A percentile compares a stretch with the other conserved stretches of the same genome.
These are phyloP conservation scores for Pinus taeda DNA, from an alignment of 75 land plant genomes.

Conservation along the genomic window DNA sequence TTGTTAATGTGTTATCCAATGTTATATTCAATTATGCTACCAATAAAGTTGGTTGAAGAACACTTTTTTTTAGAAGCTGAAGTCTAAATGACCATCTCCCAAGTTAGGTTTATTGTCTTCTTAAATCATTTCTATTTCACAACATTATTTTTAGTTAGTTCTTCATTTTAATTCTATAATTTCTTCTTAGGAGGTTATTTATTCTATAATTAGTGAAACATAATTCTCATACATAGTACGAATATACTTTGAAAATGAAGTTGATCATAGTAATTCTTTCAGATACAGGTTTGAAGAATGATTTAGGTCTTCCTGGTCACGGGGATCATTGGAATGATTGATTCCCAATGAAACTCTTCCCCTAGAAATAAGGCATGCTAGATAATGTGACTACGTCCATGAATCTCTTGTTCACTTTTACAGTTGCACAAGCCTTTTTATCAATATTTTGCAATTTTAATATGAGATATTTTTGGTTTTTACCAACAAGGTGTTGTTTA, in stretches of 20 bases:
- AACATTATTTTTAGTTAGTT: not conserved
- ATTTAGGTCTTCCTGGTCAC: constrained; percentile 27
- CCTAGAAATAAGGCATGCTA: constrained; percentile 28
- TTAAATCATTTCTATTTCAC: not conserved
- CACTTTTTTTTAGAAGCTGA: too few relatives aligned
- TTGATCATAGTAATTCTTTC: not conserved
- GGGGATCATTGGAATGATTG: constrained; percentile 94
- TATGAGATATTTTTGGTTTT: constrained; percentile 64
- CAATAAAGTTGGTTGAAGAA: too few relatives aligned
- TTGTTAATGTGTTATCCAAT: too few relatives aligned
- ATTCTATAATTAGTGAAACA: not conserved
- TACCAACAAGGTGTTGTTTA: constrained; percentile 52
- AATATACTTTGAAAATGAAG: not conserved
- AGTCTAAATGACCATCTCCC: not conserved
- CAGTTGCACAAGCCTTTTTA: constrained; percentile 78
- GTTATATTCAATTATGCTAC: too few relatives aligned
- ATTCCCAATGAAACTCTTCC: constrained; percentile 93
- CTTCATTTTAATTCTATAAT: not conserved
- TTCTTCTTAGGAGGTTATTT: not conserved
- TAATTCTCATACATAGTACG: not conserved
- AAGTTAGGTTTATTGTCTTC: not conserved
- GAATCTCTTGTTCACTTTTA: constrained; percentile 67
- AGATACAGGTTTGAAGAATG: not conserved
- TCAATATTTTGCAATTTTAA: constrained; percentile 50
- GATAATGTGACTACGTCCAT: too few relatives aligned